These are phyloP conservation scores for Pyrus pyrifolia DNA, from an alignment of 306 rosid genomes.

Conservation along the genomic window DNA sequence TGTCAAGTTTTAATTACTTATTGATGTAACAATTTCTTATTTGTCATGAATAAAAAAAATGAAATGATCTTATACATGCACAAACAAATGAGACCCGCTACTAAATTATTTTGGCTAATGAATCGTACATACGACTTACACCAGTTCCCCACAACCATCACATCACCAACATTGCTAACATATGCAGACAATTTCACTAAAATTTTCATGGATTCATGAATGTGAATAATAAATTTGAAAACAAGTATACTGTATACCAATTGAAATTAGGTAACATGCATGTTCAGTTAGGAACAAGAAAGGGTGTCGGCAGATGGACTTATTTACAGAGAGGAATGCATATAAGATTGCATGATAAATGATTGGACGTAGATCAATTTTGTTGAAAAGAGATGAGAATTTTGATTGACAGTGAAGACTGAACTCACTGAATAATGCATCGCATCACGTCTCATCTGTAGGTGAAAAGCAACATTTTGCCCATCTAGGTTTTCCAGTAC, in stretches of 20 bases:
- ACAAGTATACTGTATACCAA: neutral
- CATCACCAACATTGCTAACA: neutral
- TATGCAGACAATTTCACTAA: neutral
- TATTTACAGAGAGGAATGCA: neutral
- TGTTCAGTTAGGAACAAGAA: neutral
- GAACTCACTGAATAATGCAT: neutral
- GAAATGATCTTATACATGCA: too few relatives aligned
- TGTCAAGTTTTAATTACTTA: too few relatives aligned
- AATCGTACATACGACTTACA: too few relatives aligned
- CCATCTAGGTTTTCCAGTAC: neutral
- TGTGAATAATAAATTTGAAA: neutral
- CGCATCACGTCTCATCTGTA: neutral
- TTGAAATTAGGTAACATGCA: neutral
- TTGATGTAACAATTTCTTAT: too few relatives aligned
- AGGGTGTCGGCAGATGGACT: constrained; percentile 4
- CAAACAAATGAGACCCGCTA: neutral
- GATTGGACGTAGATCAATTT: neutral
- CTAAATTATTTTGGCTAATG: neutral
- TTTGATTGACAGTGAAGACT: neutral
- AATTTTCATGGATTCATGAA: neutral
- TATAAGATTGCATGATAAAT: constrained; percentile 3
- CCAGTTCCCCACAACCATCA: neutral
- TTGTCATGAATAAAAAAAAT: too few relatives aligned
- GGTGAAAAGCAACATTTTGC: neutral
- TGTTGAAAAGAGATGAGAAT: neutral